A percentile compares a stretch with the other conserved stretches of the same genome.
phyloP scores from a whole-genome alignment of 176 grass and related monocot genomes.

The maize (Zea mays) region DNA sequence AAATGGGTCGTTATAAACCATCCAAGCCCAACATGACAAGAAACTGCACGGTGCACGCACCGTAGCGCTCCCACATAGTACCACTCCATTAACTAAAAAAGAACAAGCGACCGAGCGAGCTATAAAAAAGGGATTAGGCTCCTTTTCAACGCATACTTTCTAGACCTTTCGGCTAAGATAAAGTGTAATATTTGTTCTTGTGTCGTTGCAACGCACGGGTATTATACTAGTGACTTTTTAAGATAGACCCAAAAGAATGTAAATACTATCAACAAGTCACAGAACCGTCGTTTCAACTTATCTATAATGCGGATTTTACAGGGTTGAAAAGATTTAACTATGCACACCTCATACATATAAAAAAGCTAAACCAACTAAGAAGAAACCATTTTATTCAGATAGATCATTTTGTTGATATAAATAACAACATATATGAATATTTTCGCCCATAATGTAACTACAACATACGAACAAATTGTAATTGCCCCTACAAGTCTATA shows the following conservation, averaged over 20 bases:
- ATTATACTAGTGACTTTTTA: not conserved
- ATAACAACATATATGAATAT: not conserved
- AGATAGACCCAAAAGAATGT: not conserved
- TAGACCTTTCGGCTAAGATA: too few species aligned
- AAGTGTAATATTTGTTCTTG: too few species aligned
- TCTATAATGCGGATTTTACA: not conserved
- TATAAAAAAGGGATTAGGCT: too few species aligned
- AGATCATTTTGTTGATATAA: not conserved
- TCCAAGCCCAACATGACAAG: too few species aligned
- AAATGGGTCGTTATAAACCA: too few species aligned
- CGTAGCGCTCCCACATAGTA: too few species aligned
- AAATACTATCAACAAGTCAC: not conserved
- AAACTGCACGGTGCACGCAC: too few species aligned
- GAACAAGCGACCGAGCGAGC: too few species aligned
- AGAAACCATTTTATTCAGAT: not conserved
- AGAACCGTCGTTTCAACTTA: not conserved
- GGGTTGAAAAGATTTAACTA: not conserved
- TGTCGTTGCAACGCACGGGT: too few species aligned
- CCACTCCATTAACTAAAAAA: too few species aligned
- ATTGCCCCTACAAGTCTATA: not conserved
- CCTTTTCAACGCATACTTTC: too few species aligned
- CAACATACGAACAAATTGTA: not conserved
- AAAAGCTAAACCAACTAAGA: not conserved
- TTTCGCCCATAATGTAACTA: not conserved
- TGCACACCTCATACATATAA: not conserved